phyloP scores from a whole-genome alignment of 495 filamentous ascomycete genomes.

The Letharia lupina region DNA sequence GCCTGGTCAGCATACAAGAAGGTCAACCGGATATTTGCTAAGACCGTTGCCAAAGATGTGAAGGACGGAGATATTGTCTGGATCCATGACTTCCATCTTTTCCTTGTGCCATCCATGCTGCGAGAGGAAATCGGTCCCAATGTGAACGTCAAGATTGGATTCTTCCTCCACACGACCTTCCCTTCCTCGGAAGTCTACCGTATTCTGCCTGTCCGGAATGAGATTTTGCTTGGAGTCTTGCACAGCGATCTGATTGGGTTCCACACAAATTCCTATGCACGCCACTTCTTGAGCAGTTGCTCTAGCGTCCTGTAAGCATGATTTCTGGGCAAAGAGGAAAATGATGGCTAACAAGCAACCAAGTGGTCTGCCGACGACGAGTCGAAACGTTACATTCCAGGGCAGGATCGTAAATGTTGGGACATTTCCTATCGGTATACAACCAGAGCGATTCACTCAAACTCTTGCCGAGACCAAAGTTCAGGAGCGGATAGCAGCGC shows the following conservation, averaged over 20 bases:
- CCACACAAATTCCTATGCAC: slow-evolving; percentile 88
- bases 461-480: slow-evolving; percentile 74
- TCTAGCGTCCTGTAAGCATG: slow-evolving; percentile 63
- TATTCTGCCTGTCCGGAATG: slow-evolving; percentile 78
- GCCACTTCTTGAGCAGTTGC: slow-evolving; percentile 84
- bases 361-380: slow-evolving; percentile 69
- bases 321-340: background rate
- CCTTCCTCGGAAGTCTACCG: slow-evolving; percentile 88
- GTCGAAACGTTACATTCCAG: slow-evolving; percentile 71
- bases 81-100: slow-evolving; percentile 95
- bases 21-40: slow-evolving; percentile 80
- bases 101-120: slow-evolving; percentile 81
- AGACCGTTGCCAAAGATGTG: slow-evolving; percentile 61
- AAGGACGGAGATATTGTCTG: slow-evolving; percentile 78
- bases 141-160: slow-evolving; percentile 82
- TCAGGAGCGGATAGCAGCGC: slow-evolving; percentile 62
- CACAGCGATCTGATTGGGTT: slow-evolving; percentile 86
- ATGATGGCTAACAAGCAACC: slow-evolving; percentile 23
- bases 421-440: slow-evolving; percentile 89
- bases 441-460: slow-evolving; percentile 89
- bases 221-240: slow-evolving; percentile 69
- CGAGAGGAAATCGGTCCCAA: slow-evolving; percentile 66
- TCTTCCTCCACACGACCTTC: slow-evolving; percentile 93
- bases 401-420: slow-evolving; percentile 65
- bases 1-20: slow-evolving; percentile 81